These are phyloP conservation scores for Pyrenula massariospora DNA, from an alignment of 495 filamentous ascomycete genomes.

Conservation along the genomic window DNA sequence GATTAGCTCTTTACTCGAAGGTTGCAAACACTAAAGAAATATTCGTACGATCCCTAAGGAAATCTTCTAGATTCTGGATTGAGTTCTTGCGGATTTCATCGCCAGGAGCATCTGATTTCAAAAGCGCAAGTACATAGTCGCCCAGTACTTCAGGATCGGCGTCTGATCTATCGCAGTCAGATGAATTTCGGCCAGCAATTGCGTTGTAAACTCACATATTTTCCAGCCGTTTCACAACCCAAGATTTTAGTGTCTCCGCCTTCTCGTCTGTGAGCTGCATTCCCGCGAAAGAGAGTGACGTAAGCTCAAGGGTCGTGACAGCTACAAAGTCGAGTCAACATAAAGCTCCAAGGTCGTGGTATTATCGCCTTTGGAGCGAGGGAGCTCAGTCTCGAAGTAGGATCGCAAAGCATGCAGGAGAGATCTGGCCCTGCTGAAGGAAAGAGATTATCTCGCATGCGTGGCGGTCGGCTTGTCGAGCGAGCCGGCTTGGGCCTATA, in stretches of 20 bases:
- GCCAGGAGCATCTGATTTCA: constrained; percentile 67
- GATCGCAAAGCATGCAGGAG: no score
- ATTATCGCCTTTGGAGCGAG: no score
- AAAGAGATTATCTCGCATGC: no score
- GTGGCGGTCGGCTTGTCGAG: no score
- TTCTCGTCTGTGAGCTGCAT: constrained; percentile 80
- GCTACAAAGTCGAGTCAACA: no score
- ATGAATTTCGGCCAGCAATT: background rate
- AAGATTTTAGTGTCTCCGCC: constrained; percentile 62
- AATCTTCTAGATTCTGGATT: constrained; percentile 73
- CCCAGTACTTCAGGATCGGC: constrained; percentile 91
- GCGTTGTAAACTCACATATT: constrained; percentile 56
- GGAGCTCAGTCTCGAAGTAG: no score
- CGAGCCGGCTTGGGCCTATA: no score
- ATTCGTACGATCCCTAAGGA: constrained; percentile 65
- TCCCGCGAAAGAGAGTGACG: no score
- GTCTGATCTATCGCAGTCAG: constrained; percentile 53
- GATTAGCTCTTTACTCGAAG: background rate
- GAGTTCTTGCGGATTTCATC: constrained; percentile 62
- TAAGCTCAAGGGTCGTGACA: no score
- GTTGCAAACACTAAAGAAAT: constrained; percentile 5
- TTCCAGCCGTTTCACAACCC: constrained; percentile 84
- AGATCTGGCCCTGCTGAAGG: no score
- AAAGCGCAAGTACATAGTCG: constrained; percentile 88
- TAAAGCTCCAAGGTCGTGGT: no score